These are phyloP conservation scores for Talaromyces wortmannii DNA, from an alignment of 495 filamentous ascomycete genomes.

Conservation along the genomic window DNA sequence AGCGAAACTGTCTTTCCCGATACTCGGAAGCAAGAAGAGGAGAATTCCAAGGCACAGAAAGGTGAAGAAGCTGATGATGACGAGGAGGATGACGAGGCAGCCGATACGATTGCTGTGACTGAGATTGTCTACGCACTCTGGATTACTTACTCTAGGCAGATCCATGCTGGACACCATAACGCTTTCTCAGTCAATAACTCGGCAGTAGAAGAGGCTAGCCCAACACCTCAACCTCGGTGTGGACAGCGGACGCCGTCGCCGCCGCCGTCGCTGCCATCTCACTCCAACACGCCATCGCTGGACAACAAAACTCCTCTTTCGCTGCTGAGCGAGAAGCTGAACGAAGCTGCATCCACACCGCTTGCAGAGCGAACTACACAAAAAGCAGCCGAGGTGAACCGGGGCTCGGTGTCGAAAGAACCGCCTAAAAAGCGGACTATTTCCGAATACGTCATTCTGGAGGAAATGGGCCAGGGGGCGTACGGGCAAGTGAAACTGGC, in stretches of 20 bases:
- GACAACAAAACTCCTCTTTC: conserved; percentile 47
- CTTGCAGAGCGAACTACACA: conserved; percentile 43
- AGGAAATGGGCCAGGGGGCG: conserved; percentile 98
- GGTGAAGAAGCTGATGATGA: conserved; percentile 12
- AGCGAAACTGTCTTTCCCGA: conserved; percentile 56
- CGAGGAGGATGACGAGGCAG: conserved; percentile 27
- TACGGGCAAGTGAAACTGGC: conserved; percentile 97
- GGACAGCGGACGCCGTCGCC: conserved; percentile 49
- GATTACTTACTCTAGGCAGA: conserved; percentile 91
- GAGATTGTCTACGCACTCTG: conserved; percentile 93
- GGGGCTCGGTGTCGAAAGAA: conserved; percentile 23
- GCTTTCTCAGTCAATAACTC: background rate
- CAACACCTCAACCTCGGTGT: conserved; percentile 5
- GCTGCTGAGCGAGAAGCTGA: conserved; percentile 68
- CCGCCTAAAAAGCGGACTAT: conserved; percentile 69
- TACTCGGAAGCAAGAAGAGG: conserved; percentile 27
- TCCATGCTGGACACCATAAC: conserved; percentile 62
- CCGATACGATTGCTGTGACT: conserved; percentile 42
- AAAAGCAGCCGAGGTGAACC: conserved; percentile 26
- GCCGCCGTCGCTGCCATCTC: conserved; percentile 73
- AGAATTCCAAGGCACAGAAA: background rate
- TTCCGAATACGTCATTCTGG: conserved; percentile 82
- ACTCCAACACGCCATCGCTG: conserved; percentile 44
- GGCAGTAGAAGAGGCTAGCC: background rate
- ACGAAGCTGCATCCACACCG: conserved; percentile 56